Percentiles rank a stretch among this genome's conserved stretches.
Conservation (phyloP, 75 land plant species). For the Cunninghamia lanceolata region DNA sequence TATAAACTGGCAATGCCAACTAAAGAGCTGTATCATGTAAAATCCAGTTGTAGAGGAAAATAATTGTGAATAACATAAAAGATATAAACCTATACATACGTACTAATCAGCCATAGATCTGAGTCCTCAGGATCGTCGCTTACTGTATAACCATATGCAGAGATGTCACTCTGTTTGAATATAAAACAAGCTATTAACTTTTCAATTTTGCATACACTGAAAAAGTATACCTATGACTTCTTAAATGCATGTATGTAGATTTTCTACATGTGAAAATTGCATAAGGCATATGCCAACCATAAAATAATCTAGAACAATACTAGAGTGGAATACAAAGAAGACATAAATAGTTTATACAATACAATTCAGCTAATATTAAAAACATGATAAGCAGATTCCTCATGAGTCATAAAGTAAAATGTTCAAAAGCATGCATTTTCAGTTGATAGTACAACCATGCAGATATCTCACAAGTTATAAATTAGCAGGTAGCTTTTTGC, state of each 20-base stretch:
- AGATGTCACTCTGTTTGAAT: constrained; percentile 81
- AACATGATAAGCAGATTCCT: background rate
- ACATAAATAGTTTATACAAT: background rate
- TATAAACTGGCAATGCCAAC: background rate
- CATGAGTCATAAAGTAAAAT: too few species aligned
- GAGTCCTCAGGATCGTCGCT: constrained; percentile 72
- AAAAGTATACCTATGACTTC: background rate
- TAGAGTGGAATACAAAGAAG: background rate
- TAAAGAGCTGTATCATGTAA: background rate
- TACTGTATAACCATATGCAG: constrained; percentile 84
- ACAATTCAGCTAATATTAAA: background rate
- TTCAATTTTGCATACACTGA: constrained; percentile 2
- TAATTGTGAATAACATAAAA: background rate
- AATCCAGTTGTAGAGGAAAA: background rate
- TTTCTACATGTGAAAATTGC: background rate
- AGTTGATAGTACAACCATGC: background rate
- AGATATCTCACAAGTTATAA: background rate
- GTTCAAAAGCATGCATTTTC: background rate
- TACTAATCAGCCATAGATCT: constrained; percentile 92
- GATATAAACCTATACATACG: constrained; percentile 36
- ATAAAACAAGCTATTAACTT: background rate
- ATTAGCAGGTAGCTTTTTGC: too few species aligned
- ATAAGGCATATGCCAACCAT: background rate
- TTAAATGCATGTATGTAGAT: background rate
- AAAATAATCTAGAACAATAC: background rate